phyloP scores from a whole-genome alignment of 148 eudicot genomes.

The Rhododendron ferrugineum region DNA sequence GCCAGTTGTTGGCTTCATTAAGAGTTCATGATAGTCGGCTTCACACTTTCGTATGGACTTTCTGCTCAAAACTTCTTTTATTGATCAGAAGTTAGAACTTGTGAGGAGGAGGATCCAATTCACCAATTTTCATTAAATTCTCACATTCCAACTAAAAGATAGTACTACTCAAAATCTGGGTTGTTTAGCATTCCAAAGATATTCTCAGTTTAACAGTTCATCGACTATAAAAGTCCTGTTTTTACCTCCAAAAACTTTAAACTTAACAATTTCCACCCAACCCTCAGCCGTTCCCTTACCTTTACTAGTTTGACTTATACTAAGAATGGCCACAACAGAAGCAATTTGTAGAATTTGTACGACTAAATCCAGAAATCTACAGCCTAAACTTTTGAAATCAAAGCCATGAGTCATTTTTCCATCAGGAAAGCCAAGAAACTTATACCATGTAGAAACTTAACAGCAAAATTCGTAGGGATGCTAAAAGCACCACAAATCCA shows the following conservation, averaged over 20 bases:
- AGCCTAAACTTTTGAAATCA: background rate
- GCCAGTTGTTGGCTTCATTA: background rate
- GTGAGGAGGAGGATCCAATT: background rate
- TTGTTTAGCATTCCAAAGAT: background rate
- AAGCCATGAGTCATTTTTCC: background rate
- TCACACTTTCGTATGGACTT: background rate
- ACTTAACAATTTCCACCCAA: background rate
- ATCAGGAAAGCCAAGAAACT: background rate
- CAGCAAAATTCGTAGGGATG: background rate
- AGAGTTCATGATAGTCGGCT: background rate
- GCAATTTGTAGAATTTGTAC: background rate
- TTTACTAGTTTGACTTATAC: background rate
- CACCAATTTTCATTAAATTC: background rate
- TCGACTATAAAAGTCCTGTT: background rate
- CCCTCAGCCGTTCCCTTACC: background rate
- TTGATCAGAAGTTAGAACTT: background rate
- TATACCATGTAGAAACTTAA: background rate
- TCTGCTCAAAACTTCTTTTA: background rate
- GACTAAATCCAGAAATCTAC: background rate
- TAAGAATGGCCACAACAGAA: background rate
- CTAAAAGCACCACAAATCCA: background rate
- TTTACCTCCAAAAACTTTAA: background rate
- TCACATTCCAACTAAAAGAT: background rate
- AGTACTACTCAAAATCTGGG: background rate
- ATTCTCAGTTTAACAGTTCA: background rate